Base-by-base conservation (phyloP, 2,329 filamentous ascomycete genomes). In the Aspergillus terreus region DNA sequence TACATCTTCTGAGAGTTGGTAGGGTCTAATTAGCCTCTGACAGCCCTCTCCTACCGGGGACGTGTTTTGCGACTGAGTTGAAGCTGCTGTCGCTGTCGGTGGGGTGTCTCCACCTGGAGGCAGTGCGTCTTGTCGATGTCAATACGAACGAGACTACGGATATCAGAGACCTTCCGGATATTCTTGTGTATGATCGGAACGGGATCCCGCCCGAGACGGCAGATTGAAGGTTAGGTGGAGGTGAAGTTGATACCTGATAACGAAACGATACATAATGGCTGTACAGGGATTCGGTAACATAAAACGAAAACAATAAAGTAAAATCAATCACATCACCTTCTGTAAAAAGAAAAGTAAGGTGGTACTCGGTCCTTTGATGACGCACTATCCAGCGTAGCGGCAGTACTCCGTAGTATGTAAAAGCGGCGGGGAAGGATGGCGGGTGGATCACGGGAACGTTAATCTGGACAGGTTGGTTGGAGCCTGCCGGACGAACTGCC, bases 1-100 rank as follows among this genome's bases (percentile, higher is more conserved):
- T 12, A 41, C 7, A 21, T 17, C 45, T 44, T 44, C 35, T 32
- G 15, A 14, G 27, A 23, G 44, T 47, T 41, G n/a, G 52, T 36
- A 25, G 47, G 40, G n/a, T 11, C 48, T 49, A 35, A 56, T 38
- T 46, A 38, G 27, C 17, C 32, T 32, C 14, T 40, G 42, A 32
- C 47, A 82, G 80, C 3, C 78, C 79, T 53, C 67, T 84, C 23
- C 67, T 75, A 25, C 74, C 82, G 12, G 76, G 77, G 7, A 79
- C 78, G 4, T 84, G 81, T 58, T 80, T 82, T 59, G 79, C 78
- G 7, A 78, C 78, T 0, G 76, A 80, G 56, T 61, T 85, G 50
- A 78, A 77, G 55, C 78, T 84, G 41, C 70, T 82, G 15, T 75
- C 80, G 12, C 65, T 82, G 33, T 69, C 71, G 2, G 64, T 73